phyloP scores from a whole-genome alignment of 192 early-diverging fungal species.

The Obelidium mucronatum region DNA sequence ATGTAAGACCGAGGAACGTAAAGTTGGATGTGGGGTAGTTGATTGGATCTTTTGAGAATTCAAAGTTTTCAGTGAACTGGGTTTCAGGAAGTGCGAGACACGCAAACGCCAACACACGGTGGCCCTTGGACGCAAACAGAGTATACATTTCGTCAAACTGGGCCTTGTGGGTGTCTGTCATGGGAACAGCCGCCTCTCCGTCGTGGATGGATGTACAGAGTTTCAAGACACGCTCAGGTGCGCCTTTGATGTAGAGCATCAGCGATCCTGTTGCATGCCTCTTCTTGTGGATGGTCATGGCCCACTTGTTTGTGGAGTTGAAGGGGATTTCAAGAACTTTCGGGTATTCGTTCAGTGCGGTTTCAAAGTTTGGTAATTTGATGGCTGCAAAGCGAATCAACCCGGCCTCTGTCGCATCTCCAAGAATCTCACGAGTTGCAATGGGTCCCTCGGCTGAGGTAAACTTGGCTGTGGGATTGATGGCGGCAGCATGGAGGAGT shows the following conservation, averaged over 20 bases:
- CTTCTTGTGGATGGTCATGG: slow-evolving; percentile 86
- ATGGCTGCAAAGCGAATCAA: slow-evolving; percentile 75
- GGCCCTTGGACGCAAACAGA: slow-evolving; percentile 83
- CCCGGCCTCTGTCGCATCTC: slow-evolving; percentile 89
- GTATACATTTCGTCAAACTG: slow-evolving; percentile 74
- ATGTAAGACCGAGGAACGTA: slow-evolving; percentile 84
- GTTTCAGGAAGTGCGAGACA: slow-evolving; percentile 71
- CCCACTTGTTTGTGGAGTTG: slow-evolving; percentile 91
- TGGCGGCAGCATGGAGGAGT: slow-evolving; percentile 13
- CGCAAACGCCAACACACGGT: slow-evolving; percentile 92
- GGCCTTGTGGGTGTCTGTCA: slow-evolving; percentile 64
- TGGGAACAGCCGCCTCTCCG: slow-evolving; percentile 58
- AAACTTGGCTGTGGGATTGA: slow-evolving; percentile 67
- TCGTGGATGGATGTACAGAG: slow-evolving; percentile 77
- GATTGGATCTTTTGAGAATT: slow-evolving; percentile 76
- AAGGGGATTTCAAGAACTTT: slow-evolving; percentile 97
- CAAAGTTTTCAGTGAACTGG: slow-evolving; percentile 74
- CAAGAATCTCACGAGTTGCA: slow-evolving; percentile 63
- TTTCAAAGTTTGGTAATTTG: slow-evolving; percentile 75
- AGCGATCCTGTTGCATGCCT: slow-evolving; percentile 69
- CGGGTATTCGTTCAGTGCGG: slow-evolving; percentile 64
- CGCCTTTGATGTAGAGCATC: slow-evolving; percentile 85
- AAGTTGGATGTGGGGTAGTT: slow-evolving; percentile 67
- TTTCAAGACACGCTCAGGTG: slow-evolving; percentile 85
- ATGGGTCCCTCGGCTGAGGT: slow-evolving; percentile 81